Conservation (phyloP, 164 flowering plant species). For the Kingdonia uniflora region DNA sequence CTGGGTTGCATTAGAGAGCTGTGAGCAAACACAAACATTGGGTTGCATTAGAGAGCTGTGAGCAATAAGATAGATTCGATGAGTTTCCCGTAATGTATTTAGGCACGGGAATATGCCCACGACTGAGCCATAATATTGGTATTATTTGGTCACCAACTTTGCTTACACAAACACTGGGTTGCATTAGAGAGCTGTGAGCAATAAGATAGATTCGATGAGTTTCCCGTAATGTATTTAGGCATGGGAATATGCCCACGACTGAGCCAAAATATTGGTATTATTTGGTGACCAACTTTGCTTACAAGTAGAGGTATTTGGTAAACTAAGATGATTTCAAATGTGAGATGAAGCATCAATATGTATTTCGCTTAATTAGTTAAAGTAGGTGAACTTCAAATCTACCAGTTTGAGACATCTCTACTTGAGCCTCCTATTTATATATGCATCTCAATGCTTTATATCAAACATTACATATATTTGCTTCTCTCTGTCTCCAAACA, state of each 20-base stretch:
- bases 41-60: conserved; percentile 17
- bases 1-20: conserved; percentile 18
- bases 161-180: too few species aligned
- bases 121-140: conserved; percentile 5
- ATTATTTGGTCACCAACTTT: conserved; percentile 10
- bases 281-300: conserved; percentile 12
- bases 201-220: conserved; percentile 20
- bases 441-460: background rate
- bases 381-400: conserved; percentile 52
- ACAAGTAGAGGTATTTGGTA: background rate
- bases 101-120: conserved; percentile 30
- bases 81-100: conserved; percentile 19
- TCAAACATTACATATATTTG: background rate
- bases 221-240: conserved; percentile 24
- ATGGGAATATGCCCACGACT: conserved; percentile 24
- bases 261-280: background rate
- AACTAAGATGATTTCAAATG: background rate
- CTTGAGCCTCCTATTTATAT: background rate
- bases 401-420: conserved; percentile 2
- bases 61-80: conserved; percentile 24
- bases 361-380: conserved; percentile 19
- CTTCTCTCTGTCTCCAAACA: background rate
- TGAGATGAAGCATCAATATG: background rate
- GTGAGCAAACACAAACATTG: conserved; percentile 23
- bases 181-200: conserved; percentile 22